A percentile compares a stretch with the other conserved stretches of the same genome.
Conservation (phyloP, 441 rosid species). For the Lepidium campestre region DNA sequence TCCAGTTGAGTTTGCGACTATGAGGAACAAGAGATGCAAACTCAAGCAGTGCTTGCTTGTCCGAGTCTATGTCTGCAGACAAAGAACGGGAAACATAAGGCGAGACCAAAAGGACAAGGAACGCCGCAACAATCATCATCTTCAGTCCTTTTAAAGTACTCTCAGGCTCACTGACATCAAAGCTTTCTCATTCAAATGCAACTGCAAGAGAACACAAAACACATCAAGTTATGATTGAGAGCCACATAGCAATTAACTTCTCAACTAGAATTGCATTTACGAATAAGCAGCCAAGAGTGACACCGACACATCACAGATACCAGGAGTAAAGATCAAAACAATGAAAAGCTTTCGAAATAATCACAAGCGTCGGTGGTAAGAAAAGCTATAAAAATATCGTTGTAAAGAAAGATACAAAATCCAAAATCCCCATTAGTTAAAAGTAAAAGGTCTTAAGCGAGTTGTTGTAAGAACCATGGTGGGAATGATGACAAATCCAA, state of each 20-base stretch:
- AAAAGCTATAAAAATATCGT: not conserved
- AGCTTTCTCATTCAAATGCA: slow-evolving; percentile 5
- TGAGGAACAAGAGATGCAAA: slow-evolving; percentile 58
- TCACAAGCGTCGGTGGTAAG: not conserved
- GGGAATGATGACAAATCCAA: slow-evolving; percentile 7
- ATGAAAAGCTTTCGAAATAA: slow-evolving; percentile 1
- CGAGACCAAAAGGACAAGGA: slow-evolving; percentile 31
- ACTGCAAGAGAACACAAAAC: slow-evolving; percentile 12
- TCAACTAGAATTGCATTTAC: not conserved
- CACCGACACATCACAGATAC: slow-evolving; percentile 6
- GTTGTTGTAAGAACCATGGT: not conserved
- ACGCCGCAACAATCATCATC: slow-evolving; percentile 39
- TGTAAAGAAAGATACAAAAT: slow-evolving; percentile 16
- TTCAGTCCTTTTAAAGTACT: not conserved
- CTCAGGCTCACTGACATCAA: slow-evolving; percentile 7
- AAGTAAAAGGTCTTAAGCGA: not conserved
- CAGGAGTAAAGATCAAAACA: slow-evolving; percentile 14
- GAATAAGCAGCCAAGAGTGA: not conserved
- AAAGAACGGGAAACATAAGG: slow-evolving; percentile 25
- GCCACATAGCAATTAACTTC: not conserved
- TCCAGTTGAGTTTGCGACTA: slow-evolving; percentile 59
- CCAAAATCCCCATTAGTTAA: not conserved
- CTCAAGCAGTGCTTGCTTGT: slow-evolving; percentile 54
- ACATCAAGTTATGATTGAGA: not conserved
- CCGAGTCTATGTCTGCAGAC: slow-evolving; percentile 45